Evolutionary conservation across 495 filamentous ascomycete genomes (phyloP), one percentile per base, ranked within the genome.

Genomic region (Clavariopsis aquatica): DNA sequence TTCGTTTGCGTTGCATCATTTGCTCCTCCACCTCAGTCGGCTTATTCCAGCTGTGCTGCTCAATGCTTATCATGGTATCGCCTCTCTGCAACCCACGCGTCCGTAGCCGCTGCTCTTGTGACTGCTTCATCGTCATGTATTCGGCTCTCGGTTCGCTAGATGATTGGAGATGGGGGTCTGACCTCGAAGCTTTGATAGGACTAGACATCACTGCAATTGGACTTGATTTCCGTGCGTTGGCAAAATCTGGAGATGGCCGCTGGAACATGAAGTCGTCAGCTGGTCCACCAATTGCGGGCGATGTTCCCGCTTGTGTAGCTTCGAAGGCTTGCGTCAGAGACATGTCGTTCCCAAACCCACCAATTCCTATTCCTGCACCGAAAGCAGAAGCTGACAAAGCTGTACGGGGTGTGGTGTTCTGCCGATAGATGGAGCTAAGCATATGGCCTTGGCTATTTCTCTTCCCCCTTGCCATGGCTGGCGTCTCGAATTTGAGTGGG

Each of bases 241-340:
- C 45, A 38, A 78, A 66, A 46, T 77, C 72, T 4, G 78, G 78
- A 15, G 77, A 79, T 15, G 78, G 78, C 4, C 76, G 71, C 29
- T 76, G 71, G 31, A 74, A 69, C n/a, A 76, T 52, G 20, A 72
- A 69, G 65, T 79, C 76, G 15, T 74, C 76, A 28, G 59, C 66
- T 2, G 69, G 45, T 13, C 41, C 75, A 24, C 70, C 69, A 9
- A 70, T 68, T 3, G 74, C 12, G 10, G 74, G 75, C 22, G 78
- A 78, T 1, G 78, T 77, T 28, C 70, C 61, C 4, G 71, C 75
- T 54, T 79, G 78, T 12, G 78, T 80, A 17, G 71, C 64, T 22
- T 75, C 69, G 62, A 80, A 80, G 36, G 71, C 64, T 61, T 80
- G 78, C 4, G 71, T 78, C 45, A 78, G 65, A 46, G 68, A 69